These are phyloP conservation scores for Magnusiomyces ingens DNA, from an alignment of 1,139 yeast genomes.

Conservation along the genomic window DNA sequence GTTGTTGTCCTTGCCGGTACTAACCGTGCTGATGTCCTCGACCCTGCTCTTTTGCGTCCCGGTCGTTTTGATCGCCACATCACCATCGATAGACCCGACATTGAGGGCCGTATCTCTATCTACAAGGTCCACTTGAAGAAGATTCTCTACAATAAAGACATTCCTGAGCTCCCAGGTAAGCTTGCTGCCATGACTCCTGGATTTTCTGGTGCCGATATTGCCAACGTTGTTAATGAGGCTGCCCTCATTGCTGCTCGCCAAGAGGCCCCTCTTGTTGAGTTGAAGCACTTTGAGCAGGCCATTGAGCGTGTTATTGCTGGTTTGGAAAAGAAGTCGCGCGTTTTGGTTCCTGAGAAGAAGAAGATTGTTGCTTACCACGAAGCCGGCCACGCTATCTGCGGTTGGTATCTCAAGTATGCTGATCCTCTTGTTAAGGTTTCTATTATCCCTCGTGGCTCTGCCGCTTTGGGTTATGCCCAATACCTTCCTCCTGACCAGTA, in stretches of 20 bases:
- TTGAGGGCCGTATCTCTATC: slow-evolving; percentile 88
- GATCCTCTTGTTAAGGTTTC: slow-evolving; percentile 93
- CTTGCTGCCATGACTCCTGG: slow-evolving; percentile 96
- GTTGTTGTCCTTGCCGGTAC: slow-evolving; percentile 98
- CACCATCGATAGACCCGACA: slow-evolving; percentile 83
- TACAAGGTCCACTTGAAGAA: slow-evolving; percentile 76
- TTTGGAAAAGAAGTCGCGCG: slow-evolving; percentile 80
- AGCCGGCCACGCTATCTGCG: slow-evolving; percentile 98
- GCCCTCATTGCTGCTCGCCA: slow-evolving; percentile 92
- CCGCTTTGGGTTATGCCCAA: slow-evolving; percentile 97
- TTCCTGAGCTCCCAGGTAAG: slow-evolving; percentile 65
- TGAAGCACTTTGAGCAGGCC: slow-evolving; percentile 86
- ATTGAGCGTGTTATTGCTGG: slow-evolving; percentile 98
- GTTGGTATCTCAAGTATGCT: slow-evolving; percentile 86
- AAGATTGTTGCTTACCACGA: slow-evolving; percentile 92
- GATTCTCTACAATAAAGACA: slow-evolving; percentile 47
- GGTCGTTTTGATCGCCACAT: slow-evolving; percentile 96
- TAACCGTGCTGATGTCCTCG: slow-evolving; percentile 88
- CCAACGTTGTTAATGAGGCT: slow-evolving; percentile 94
- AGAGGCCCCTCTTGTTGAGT: slow-evolving; percentile 58
- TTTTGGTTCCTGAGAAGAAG: slow-evolving; percentile 77
- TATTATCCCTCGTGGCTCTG: slow-evolving; percentile 93
- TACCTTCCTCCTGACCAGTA: slow-evolving; percentile 93
- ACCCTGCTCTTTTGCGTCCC: slow-evolving; percentile 88
- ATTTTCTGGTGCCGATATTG: slow-evolving; percentile 96